A percentile compares a stretch with the other conserved stretches of the same genome.
Conservation (phyloP, 768 basidiomycete genomes). For the Rhodotorula graminis region DNA sequence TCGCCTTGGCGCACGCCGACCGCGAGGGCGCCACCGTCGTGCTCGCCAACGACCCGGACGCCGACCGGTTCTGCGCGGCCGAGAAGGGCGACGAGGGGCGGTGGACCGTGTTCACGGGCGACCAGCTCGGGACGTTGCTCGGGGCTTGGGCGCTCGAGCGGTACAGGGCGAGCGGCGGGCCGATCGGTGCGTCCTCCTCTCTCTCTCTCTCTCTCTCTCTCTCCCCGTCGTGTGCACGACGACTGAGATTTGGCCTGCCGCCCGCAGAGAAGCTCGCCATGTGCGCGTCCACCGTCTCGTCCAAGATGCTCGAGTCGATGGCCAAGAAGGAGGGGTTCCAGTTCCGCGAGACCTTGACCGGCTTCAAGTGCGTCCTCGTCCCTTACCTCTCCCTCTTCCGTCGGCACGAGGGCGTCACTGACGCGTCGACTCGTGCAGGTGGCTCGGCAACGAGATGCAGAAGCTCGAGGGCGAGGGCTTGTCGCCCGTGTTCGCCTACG, state of each 20-base stretch:
- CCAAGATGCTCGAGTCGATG: conserved; percentile 79
- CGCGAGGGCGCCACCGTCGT: conserved; percentile 58
- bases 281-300: conserved; percentile 84
- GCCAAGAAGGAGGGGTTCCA: conserved; percentile 71
- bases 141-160: conserved; percentile 51
- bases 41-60: conserved; percentile 83
- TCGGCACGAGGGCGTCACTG: too few relatives aligned
- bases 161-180: conserved; percentile 40
- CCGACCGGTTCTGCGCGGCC: conserved; percentile 43
- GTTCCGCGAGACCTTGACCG: conserved; percentile 79
- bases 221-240: too few relatives aligned
- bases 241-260: too few relatives aligned
- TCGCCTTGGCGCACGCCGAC: conserved; percentile 64
- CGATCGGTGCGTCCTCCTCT: not conserved
- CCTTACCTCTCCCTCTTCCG: not conserved
- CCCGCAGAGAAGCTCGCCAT: conserved; percentile 47
- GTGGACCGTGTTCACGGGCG: conserved; percentile 75
- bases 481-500: conserved; percentile 75
- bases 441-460: conserved; percentile 70
- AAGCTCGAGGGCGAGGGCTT: conserved; percentile 62
- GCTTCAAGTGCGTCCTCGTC: conserved; percentile 70
- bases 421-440: conserved; percentile 16
- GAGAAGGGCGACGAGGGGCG: conserved; percentile 46
- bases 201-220: too few relatives aligned
- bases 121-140: conserved; percentile 66